Conservation (phyloP, 768 basidiomycete genomes). For the Termitomyces sp. region DNA sequence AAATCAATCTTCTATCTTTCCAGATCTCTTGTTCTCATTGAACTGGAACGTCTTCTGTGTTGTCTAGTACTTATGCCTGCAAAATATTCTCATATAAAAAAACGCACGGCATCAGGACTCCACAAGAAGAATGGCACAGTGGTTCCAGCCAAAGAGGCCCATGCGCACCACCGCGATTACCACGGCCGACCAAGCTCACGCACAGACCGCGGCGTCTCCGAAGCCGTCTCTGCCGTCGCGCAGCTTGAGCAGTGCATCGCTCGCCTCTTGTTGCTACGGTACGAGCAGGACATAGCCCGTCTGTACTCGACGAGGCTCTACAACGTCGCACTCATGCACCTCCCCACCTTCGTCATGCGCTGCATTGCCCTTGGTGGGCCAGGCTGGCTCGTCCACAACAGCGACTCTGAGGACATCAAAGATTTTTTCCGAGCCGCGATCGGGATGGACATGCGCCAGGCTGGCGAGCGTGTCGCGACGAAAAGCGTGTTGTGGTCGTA, state of each 20-base stretch:
- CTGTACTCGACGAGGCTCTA: conserved; percentile 69
- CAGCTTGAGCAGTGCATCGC: conserved; percentile 67
- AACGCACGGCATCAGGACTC: conserved; percentile 43
- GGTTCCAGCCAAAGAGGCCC: conserved; percentile 24
- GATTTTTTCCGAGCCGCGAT: conserved; percentile 69
- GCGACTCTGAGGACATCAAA: conserved; percentile 65
- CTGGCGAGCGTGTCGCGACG: conserved; percentile 72
- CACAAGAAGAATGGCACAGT: conserved; percentile 36
- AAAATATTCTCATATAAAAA: conserved; percentile 75
- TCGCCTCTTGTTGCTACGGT: conserved; percentile 60
- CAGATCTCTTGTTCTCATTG: background rate
- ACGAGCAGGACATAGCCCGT: conserved; percentile 70
- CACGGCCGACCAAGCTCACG: conserved; percentile 38
- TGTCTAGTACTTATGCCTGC: conserved; percentile 46
- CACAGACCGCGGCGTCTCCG: conserved; percentile 48
- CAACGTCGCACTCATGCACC: conserved; percentile 55
- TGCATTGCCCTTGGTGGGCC: conserved; percentile 58
- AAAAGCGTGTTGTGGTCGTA: conserved; percentile 80
- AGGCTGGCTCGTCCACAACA: conserved; percentile 64
- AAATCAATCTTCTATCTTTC: conserved; percentile 1
- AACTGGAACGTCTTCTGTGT: background rate
- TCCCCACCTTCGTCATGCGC: conserved; percentile 65
- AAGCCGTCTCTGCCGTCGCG: conserved; percentile 56
- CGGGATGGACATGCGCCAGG: conserved; percentile 73
- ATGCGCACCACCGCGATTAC: conserved; percentile 16